Conservation (phyloP, 2,329 filamentous ascomycete genomes). For the Aspergillus sp. region DNA sequence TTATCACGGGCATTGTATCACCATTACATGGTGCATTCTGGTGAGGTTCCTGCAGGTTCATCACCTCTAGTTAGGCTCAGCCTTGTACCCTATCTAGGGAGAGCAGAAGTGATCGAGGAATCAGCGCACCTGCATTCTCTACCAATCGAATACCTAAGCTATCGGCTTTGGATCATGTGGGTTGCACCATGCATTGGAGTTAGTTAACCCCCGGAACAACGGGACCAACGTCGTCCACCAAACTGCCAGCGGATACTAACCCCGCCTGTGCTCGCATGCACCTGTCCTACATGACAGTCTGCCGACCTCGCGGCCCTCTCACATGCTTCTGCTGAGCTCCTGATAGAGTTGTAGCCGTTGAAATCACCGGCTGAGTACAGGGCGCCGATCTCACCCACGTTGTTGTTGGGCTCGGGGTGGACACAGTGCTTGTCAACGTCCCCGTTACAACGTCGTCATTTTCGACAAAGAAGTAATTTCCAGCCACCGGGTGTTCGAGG, state of each 20-base stretch:
- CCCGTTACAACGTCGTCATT: slow-evolving; percentile 20
- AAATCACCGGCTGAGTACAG: slow-evolving; percentile 3
- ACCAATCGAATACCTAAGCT: background rate
- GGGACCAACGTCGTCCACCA: slow-evolving; percentile 1
- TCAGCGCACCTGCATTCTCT: background rate
- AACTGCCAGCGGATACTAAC: background rate
- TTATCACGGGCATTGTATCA: slow-evolving; percentile 4
- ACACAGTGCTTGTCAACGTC: slow-evolving; percentile 3
- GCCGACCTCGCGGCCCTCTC: slow-evolving; percentile 4
- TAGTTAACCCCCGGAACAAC: slow-evolving; percentile 3
- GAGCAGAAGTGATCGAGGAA: background rate
- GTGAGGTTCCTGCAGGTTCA: slow-evolving; percentile 1
- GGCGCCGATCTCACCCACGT: slow-evolving; percentile 21
- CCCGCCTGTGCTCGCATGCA: background rate
- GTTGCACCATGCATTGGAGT: slow-evolving; percentile 1
- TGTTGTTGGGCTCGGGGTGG: slow-evolving; percentile 16
- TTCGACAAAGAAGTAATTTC: slow-evolving; percentile 41
- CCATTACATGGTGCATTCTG: background rate
- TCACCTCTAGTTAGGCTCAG: background rate
- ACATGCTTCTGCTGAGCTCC: slow-evolving; percentile 8
- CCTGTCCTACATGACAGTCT: slow-evolving; percentile 13
- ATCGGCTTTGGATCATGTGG: background rate
- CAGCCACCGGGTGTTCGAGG: slow-evolving; percentile 32
- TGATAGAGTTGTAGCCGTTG: slow-evolving; percentile 1
- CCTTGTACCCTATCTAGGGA: background rate